phyloP scores from a whole-genome alignment of 768 basidiomycete genomes.

The Panaeolus cyanescens region DNA sequence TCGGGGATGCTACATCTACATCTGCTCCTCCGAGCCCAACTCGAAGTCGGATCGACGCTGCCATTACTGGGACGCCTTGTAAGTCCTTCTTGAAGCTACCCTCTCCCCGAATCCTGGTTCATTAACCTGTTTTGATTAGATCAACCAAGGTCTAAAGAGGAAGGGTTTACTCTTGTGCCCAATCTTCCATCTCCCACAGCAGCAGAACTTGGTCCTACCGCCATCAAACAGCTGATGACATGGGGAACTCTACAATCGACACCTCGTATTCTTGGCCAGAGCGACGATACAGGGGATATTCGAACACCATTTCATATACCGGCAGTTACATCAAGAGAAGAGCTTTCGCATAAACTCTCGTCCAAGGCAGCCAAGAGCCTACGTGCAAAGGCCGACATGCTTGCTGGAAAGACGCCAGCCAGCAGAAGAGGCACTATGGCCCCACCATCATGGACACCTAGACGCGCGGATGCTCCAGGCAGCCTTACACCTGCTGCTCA shows the following conservation, averaged over 20 bases:
- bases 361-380: constrained; percentile 81
- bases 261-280: constrained; percentile 70
- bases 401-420: constrained; percentile 34
- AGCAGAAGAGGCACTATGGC: constrained; percentile 64
- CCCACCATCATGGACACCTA: constrained; percentile 80
- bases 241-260: constrained; percentile 95
- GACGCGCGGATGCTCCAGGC: constrained; percentile 69
- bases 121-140: constrained; percentile 41
- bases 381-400: constrained; percentile 70
- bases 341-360: constrained; percentile 79
- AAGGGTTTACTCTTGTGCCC: constrained; percentile 77
- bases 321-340: constrained; percentile 77
- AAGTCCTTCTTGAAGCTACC: constrained; percentile 9
- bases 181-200: constrained; percentile 88
- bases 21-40: constrained; percentile 87
- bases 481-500: constrained; percentile 86
- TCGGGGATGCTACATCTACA: constrained; percentile 37
- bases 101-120: not conserved
- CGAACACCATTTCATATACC: constrained; percentile 80
- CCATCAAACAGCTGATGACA: constrained; percentile 94
- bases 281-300: constrained; percentile 41
- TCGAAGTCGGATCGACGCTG: constrained; percentile 86
- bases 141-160: constrained; percentile 54
- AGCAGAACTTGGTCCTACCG: constrained; percentile 74
- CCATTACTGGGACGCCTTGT: constrained; percentile 93